Base-by-base conservation (phyloP, 495 filamentous ascomycete species). In the Penicillium pancosmium region DNA sequence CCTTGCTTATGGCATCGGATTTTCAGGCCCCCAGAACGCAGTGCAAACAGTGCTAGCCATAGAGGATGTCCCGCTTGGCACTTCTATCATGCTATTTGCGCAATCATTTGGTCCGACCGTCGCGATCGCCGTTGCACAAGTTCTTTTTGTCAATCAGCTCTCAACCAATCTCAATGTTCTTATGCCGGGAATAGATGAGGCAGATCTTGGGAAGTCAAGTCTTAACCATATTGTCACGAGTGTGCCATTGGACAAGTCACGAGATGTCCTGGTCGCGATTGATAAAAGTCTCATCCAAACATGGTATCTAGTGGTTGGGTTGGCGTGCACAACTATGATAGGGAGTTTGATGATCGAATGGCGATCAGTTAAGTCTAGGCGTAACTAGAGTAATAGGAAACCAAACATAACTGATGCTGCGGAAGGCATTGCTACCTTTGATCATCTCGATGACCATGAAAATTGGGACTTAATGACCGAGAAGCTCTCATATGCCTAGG, bases 71-170 rank as follows among this genome's bases (percentile, higher is more conserved):
- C 78, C 3, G 66, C 78, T 80, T 2, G 85, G 85, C 12, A 80
- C 82, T 23, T 74, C 84, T 16, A 72, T 86, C 58, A 82, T 86
- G 70, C 80, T 87, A 48, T 87, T 88, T 64, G 74, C 78, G 3
- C 86, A 88, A 71, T 80, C 81, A 49, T 71, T 88, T 21, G 86
- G 86, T 8, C 83, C 82, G 35, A 81, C 82, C 8, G 71, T 88
- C 1, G 85, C 86, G 47, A 73, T 80, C 0, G 75, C 80, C 0
- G 74, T 86, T 33, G 83, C 81, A 0, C 80, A 84, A 66, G 75
- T 77, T 18, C 73, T 86, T 34, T 75, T 86, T 48, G 78, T 70
- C 53, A 81, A 78, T 50, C 63, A 78, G 23, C 73, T 86, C n/a
- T 72, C 77, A 6, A 56, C 67, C 0, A 69, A 73, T 56, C 64